Evolutionary conservation across 1,284 basidiomycete species (phyloP).

Genomic region (Macrocystidia cucumis): DNA sequence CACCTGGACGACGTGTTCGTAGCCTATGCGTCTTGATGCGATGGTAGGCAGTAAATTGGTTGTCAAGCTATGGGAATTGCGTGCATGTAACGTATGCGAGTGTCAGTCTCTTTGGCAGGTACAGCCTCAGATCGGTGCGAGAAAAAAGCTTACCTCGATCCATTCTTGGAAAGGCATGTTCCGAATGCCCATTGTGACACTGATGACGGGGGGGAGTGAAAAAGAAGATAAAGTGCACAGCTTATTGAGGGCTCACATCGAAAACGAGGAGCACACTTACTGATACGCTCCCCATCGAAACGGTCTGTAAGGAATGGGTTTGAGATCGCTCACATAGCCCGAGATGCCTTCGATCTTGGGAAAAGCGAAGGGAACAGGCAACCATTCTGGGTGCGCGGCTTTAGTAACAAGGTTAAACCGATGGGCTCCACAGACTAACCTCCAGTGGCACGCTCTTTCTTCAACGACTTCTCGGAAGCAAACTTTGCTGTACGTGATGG

Average conservation of each 20-base stretch:
- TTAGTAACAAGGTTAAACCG: too few relatives aligned
- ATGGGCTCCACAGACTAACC: too few relatives aligned
- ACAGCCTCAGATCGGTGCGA: background rate
- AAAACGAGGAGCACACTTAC: constrained; percentile 26
- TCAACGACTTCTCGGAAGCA: too few relatives aligned
- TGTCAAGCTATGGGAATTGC: constrained; percentile 54
- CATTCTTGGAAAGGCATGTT: constrained; percentile 61
- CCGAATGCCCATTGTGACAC: constrained; percentile 68
- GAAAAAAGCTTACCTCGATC: constrained; percentile 42
- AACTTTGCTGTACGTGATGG: too few relatives aligned
- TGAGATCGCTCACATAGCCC: constrained; percentile 31
- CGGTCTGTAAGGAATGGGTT: constrained; percentile 55
- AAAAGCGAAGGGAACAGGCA: constrained; percentile 40
- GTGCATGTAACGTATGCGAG: too few relatives aligned
- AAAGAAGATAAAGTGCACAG: constrained; percentile 6
- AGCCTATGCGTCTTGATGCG: constrained; percentile 48
- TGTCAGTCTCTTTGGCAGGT: background rate
- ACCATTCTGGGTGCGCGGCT: constrained; percentile 48
- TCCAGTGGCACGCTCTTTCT: too few relatives aligned
- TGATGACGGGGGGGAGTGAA: too few relatives aligned
- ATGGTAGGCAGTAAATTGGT: constrained; percentile 43
- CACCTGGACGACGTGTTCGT: constrained; percentile 36
- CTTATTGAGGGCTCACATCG: background rate
- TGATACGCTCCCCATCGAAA: constrained; percentile 58
- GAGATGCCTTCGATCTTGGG: constrained; percentile 36